Percentiles rank a stretch among this genome's conserved stretches.
These are phyloP conservation scores for Aristolochia contorta DNA, from an alignment of 164 flowering plant species.

Conservation along the genomic window DNA sequence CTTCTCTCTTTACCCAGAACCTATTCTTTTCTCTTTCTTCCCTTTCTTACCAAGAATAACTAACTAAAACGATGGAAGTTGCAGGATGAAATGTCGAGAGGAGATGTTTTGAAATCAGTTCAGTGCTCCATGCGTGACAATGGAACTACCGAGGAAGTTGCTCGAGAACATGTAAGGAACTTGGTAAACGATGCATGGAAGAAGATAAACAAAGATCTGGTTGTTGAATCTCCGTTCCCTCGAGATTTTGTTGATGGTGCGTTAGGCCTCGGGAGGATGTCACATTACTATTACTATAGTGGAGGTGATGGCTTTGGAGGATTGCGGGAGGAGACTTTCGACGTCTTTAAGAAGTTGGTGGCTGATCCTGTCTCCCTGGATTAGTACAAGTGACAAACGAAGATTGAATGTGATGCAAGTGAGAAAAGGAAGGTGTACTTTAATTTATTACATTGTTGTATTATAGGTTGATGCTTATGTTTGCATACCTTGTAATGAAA, in stretches of 20 bases:
- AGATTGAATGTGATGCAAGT: too few relatives aligned
- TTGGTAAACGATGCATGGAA: constrained; percentile 11
- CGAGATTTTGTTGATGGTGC: constrained; percentile 4
- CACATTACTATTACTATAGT: constrained; percentile 5
- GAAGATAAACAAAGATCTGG: constrained; percentile 12
- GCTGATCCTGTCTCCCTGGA: neutral
- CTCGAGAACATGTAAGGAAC: constrained; percentile 8
- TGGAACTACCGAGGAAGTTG: constrained; percentile 7
- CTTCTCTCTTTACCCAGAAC: neutral
- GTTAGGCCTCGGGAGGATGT: constrained; percentile 5
- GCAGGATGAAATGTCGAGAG: constrained; percentile 11
- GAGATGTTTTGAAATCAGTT: constrained; percentile 12
- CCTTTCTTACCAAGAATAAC: neutral
- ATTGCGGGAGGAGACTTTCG: neutral
- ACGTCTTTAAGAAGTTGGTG: neutral
- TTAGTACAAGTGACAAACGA: too few relatives aligned
- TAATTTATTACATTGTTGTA: too few relatives aligned
- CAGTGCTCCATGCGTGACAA: constrained; percentile 12
- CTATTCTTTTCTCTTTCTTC: neutral
- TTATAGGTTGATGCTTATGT: too few relatives aligned
- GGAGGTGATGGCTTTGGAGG: constrained; percentile 8
- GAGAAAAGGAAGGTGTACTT: too few relatives aligned
- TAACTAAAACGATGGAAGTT: neutral
- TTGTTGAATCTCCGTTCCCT: constrained; percentile 4
- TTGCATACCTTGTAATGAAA: too few relatives aligned